Conservation (phyloP, 345 rosid genomes). For the Balakata baccata region DNA sequence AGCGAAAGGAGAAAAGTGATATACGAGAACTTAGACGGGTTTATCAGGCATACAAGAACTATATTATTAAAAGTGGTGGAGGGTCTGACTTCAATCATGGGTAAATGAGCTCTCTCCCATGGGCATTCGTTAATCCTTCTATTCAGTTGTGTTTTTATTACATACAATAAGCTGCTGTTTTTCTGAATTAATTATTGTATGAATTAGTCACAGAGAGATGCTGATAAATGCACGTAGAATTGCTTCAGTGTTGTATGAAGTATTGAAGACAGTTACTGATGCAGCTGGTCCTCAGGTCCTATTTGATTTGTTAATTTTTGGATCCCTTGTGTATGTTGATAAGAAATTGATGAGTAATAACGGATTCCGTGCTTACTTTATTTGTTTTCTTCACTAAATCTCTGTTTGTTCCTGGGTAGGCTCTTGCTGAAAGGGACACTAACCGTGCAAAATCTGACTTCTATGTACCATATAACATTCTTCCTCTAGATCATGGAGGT, state of each 20-base stretch:
- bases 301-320: constrained; percentile 6
- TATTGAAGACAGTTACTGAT: constrained; percentile 52
- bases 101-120: constrained; percentile 29
- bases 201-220: constrained; percentile 50
- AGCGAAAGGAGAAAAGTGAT: constrained; percentile 56
- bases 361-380: background rate
- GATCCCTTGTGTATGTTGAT: background rate
- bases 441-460: constrained; percentile 51
- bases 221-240: constrained; percentile 55
- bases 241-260: constrained; percentile 72
- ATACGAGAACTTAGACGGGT: constrained; percentile 75
- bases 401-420: constrained; percentile 42
- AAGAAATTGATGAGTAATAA: background rate
- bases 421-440: constrained; percentile 56
- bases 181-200: constrained; percentile 12
- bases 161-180: constrained; percentile 1
- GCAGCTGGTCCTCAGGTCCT: constrained; percentile 68
- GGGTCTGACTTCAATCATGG: constrained; percentile 44
- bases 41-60: constrained; percentile 55
- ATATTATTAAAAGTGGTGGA: constrained; percentile 49
- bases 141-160: constrained; percentile 8
- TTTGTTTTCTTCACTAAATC: constrained; percentile 4
- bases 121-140: background rate
- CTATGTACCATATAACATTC: constrained; percentile 83
- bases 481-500: constrained; percentile 82